Percentiles rank a stretch among this genome's conserved stretches.
Evolutionary conservation across 164 flowering plant genomes (phyloP).

Genomic region (Vitis rotundifolia): DNA sequence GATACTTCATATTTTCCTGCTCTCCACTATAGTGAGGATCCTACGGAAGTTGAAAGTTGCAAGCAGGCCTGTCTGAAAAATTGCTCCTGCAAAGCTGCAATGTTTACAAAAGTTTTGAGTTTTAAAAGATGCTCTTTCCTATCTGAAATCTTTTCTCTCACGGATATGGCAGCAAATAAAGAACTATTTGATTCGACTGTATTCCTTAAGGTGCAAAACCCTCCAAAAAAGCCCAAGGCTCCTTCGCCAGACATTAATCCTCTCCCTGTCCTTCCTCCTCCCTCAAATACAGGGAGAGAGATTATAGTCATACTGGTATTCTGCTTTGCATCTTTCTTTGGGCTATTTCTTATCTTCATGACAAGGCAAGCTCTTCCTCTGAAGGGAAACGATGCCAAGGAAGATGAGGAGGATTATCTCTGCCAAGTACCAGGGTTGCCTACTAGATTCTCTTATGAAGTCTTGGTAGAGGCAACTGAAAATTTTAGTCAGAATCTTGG

Average conservation of each 20-base stretch:
- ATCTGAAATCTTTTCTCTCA: background rate
- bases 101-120: background rate
- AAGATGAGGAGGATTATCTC: conserved; percentile 11
- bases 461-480: conserved; percentile 2
- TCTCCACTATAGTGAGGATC: background rate
- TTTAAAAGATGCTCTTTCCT: background rate
- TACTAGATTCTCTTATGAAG: conserved; percentile 9
- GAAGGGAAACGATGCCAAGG: background rate
- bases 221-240: background rate
- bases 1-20: background rate
- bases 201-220: conserved; percentile 8
- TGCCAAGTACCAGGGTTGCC: conserved; percentile 12
- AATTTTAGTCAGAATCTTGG: conserved; percentile 19
- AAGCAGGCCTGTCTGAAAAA: conserved; percentile 19
- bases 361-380: background rate
- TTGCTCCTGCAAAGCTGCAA: conserved; percentile 21
- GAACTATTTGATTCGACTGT: background rate
- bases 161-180: no score
- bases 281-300: background rate
- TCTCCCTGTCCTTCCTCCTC: no score
- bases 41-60: background rate
- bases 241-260: no score
- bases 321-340: conserved; percentile 1
- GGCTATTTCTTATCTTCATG: background rate
- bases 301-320: background rate